Percentiles rank a stretch among this genome's conserved stretches.
These are phyloP conservation scores for Debaryomyces robertsiae DNA, from an alignment of 1,139 yeast species.

Conservation along the genomic window DNA sequence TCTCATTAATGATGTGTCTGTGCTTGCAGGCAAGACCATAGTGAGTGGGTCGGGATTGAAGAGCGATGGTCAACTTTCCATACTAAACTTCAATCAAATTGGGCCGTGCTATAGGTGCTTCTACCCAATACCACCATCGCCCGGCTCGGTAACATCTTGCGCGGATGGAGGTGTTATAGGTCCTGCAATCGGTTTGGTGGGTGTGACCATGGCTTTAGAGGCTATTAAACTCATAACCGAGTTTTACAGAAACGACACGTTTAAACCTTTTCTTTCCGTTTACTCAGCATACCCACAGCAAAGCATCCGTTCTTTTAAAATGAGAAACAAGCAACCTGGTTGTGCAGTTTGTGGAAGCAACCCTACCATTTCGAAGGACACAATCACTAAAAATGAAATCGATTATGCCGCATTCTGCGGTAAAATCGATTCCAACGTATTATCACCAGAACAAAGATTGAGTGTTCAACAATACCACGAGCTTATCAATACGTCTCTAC, in stretches of 20 bases:
- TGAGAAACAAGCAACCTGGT: slow-evolving; percentile 64
- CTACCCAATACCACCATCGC: slow-evolving; percentile 88
- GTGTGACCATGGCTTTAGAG: slow-evolving; percentile 87
- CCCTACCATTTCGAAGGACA: slow-evolving; percentile 46
- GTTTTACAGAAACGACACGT: slow-evolving; percentile 51
- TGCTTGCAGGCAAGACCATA: slow-evolving; percentile 65
- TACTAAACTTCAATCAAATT: slow-evolving; percentile 61
- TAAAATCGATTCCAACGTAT: slow-evolving; percentile 46
- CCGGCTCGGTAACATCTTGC: slow-evolving; percentile 80
- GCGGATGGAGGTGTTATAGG: slow-evolving; percentile 96
- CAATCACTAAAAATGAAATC: slow-evolving; percentile 48
- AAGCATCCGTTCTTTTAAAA: slow-evolving; percentile 69
- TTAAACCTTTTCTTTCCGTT: slow-evolving; percentile 68
- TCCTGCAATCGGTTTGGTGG: slow-evolving; percentile 91
- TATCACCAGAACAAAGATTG: slow-evolving; percentile 47
- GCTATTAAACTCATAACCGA: slow-evolving; percentile 73
- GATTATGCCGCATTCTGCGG: slow-evolving; percentile 83
- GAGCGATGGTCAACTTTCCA: slow-evolving; percentile 86
- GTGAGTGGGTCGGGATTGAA: slow-evolving; percentile 92
- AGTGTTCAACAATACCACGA: slow-evolving; percentile 44
- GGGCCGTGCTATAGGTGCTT: slow-evolving; percentile 97
- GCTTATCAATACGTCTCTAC: slow-evolving; percentile 13
- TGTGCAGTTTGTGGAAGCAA: slow-evolving; percentile 71
- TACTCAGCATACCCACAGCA: slow-evolving; percentile 79
- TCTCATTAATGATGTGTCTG: slow-evolving; percentile 84